Percentiles rank a stretch among this genome's conserved stretches.
Conservation (phyloP, 2,329 filamentous ascomycete genomes). For the Teratosphaeria gauchensis region DNA sequence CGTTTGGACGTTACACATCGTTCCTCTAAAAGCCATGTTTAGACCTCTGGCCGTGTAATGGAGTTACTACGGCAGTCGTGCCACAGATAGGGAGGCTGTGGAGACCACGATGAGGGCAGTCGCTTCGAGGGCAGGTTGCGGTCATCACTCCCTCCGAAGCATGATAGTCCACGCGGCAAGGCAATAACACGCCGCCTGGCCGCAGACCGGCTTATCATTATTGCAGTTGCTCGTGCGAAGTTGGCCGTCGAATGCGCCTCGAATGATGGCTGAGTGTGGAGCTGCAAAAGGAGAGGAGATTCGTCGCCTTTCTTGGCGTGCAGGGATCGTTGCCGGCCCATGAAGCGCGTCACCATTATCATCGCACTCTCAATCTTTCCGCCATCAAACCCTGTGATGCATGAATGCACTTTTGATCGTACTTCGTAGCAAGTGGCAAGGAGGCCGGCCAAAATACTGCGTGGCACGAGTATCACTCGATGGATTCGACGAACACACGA, state of each 20-base stretch:
- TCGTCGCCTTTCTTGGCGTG: not conserved
- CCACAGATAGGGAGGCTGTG: not conserved
- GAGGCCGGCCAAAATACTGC: too few species aligned
- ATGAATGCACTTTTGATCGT: too few species aligned
- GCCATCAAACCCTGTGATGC: too few species aligned
- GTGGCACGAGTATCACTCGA: too few species aligned
- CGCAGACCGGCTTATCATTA: too few species aligned
- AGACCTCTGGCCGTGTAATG: not conserved
- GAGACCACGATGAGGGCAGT: not conserved
- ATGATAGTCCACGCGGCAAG: too few species aligned
- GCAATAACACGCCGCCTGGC: not conserved
- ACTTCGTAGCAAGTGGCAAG: too few species aligned
- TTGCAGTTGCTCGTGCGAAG: not conserved
- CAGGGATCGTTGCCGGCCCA: not conserved
- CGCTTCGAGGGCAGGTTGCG: not conserved
- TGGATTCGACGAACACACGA: too few species aligned
- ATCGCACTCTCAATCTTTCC: too few species aligned
- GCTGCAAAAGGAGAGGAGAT: not conserved
- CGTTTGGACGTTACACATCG: not conserved
- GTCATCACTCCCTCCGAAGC: not conserved
- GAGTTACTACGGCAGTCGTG: not conserved
- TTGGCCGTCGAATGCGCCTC: not conserved
- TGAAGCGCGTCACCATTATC: not conserved
- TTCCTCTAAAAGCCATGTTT: not conserved
- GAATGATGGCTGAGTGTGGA: not conserved